These are phyloP conservation scores for Komagataella pastoris DNA, from an alignment of 805 yeast species.

Conservation along the genomic window DNA sequence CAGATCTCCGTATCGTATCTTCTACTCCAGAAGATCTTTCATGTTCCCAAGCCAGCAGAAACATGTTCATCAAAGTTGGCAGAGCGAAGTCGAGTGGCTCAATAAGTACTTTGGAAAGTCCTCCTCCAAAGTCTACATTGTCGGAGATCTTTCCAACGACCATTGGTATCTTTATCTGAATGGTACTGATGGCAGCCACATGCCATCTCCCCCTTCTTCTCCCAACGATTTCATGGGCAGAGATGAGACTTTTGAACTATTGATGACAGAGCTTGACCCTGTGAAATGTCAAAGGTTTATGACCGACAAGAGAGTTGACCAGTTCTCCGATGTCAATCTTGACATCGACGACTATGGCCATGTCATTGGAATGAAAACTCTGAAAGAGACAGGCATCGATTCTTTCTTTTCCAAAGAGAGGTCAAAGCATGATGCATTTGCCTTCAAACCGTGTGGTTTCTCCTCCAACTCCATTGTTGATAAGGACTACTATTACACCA, in stretches of 20 bases:
- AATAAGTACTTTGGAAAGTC: conserved; percentile 52
- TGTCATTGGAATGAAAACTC: conserved; percentile 55
- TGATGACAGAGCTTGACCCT: conserved; percentile 77
- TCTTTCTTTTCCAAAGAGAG: conserved; percentile 24
- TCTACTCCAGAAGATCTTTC: conserved; percentile 84
- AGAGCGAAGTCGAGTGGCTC: conserved; percentile 59
- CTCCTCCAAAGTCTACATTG: conserved; percentile 48
- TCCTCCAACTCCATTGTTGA: conserved; percentile 74
- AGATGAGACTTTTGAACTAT: conserved; percentile 68
- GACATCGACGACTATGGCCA: conserved; percentile 67
- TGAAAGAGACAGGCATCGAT: conserved; percentile 50
- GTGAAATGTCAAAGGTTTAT: conserved; percentile 42
- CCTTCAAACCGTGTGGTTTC: conserved; percentile 90
- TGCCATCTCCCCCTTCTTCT: conserved; percentile 2
- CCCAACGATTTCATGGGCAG: not conserved
- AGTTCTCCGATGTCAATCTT: conserved; percentile 21
- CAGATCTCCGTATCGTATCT: conserved; percentile 42
- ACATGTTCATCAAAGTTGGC: conserved; percentile 77
- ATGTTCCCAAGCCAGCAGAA: conserved; percentile 85
- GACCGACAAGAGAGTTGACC: conserved; percentile 15
- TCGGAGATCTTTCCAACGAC: conserved; percentile 70
- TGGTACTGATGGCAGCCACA: conserved; percentile 17
- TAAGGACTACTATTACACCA: conserved; percentile 51
- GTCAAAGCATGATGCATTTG: conserved; percentile 67
- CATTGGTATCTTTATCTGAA: conserved; percentile 87